phyloP scores from a whole-genome alignment of 2,329 filamentous ascomycete species.

The Monosporascus sp. region DNA sequence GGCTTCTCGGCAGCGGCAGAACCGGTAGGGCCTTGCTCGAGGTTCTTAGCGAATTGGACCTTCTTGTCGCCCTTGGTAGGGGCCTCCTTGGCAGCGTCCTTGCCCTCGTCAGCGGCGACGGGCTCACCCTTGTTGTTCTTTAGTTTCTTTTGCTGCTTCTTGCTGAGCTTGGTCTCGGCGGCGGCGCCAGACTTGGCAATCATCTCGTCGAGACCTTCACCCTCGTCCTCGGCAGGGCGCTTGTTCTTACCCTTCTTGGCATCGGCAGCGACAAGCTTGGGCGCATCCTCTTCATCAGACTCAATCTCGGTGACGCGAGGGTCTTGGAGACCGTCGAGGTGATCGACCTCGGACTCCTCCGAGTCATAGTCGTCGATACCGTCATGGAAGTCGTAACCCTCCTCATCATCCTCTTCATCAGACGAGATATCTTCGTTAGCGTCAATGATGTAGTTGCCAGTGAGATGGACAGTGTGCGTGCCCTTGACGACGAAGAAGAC shows the following conservation, averaged over 20 bases:
- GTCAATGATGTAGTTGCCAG: constrained; percentile 88
- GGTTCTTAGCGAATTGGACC: constrained; percentile 98
- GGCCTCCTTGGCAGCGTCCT: constrained; percentile 45
- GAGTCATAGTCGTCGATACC: constrained; percentile 65
- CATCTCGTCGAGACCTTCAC: constrained; percentile 71
- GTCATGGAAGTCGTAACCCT: constrained; percentile 77
- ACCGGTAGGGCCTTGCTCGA: constrained; percentile 90
- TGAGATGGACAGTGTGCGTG: constrained; percentile 85
- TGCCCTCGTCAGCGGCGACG: constrained; percentile 55
- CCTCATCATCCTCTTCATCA: constrained; percentile 58
- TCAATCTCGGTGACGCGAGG: constrained; percentile 81
- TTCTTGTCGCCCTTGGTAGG: constrained; percentile 72
- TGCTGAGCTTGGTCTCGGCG: constrained; percentile 74
- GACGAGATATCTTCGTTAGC: constrained; percentile 59
- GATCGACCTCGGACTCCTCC: constrained; percentile 66
- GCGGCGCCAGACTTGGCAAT: constrained; percentile 68
- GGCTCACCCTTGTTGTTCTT: constrained; percentile 98
- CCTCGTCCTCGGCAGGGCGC: constrained; percentile 72
- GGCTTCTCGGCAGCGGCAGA: constrained; percentile 44
- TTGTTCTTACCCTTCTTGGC: constrained; percentile 83
- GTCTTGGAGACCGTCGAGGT: constrained; percentile 71
- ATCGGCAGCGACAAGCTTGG: constrained; percentile 49
- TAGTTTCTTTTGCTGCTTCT: constrained; percentile 96
- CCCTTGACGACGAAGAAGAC: constrained; percentile 90
- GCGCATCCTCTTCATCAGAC: constrained; percentile 68